phyloP scores from a whole-genome alignment of 768 basidiomycete species.

The Pholiota conissans region DNA sequence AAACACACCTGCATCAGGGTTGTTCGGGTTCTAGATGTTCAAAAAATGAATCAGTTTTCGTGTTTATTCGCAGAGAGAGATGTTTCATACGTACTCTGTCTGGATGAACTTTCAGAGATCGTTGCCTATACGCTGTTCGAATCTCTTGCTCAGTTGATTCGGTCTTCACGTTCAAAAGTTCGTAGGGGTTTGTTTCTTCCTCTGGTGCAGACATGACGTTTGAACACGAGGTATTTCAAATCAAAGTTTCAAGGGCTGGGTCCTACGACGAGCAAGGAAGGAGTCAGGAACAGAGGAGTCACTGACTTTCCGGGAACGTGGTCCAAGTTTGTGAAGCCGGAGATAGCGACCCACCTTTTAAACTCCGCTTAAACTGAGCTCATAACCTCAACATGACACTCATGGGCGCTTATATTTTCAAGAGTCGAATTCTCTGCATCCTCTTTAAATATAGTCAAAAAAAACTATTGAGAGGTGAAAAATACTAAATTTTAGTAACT shows the following conservation, averaged over 20 bases:
- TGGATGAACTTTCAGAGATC: slow-evolving; percentile 85
- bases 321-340: too few relatives aligned
- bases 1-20: slow-evolving; percentile 70
- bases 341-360: too few relatives aligned
- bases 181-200: slow-evolving; percentile 74
- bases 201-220: slow-evolving; percentile 31
- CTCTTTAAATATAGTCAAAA: too few relatives aligned
- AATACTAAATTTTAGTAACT: too few relatives aligned
- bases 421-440: too few relatives aligned
- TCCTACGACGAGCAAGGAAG: background rate
- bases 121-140: slow-evolving; percentile 73
- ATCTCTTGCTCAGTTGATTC: slow-evolving; percentile 81
- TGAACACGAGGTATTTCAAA: too few relatives aligned
- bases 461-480: too few relatives aligned
- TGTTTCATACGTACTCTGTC: slow-evolving; percentile 63
- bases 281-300: background rate
- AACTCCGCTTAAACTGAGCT: too few relatives aligned
- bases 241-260: too few relatives aligned
- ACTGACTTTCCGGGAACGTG: background rate
- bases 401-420: too few relatives aligned
- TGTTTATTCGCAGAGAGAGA: background rate
- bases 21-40: slow-evolving; percentile 66
- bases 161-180: slow-evolving; percentile 57
- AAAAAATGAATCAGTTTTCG: background rate
- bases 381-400: too few relatives aligned